Evolutionary conservation across 306 rosid genomes (phyloP).

Genomic region (Rosa rugosa): DNA sequence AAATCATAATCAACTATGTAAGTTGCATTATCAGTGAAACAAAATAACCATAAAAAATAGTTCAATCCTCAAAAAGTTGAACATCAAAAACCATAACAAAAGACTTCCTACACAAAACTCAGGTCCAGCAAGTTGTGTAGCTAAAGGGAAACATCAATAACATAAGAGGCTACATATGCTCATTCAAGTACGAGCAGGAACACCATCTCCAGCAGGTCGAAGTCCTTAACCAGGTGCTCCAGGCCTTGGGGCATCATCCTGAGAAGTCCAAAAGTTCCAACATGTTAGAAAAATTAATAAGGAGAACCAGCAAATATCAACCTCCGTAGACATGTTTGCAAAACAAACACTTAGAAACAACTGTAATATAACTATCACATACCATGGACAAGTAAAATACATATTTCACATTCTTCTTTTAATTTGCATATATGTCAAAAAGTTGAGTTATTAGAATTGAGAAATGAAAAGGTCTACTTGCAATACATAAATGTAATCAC

Average conservation of each 20-base stretch:
- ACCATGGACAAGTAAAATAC: neutral
- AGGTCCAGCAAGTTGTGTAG: conserved; percentile 6
- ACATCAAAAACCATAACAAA: neutral
- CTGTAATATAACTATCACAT: too few species aligned
- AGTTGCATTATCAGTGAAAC: conserved; percentile 3
- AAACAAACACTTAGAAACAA: neutral
- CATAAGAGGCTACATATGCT: neutral
- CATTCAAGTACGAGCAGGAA: conserved; percentile 41
- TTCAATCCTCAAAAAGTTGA: neutral
- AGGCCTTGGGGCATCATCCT: conserved; percentile 70
- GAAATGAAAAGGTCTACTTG: neutral
- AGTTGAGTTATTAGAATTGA: neutral
- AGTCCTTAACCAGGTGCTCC: conserved; percentile 73
- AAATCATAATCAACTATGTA: neutral
- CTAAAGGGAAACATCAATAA: neutral
- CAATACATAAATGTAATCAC: neutral
- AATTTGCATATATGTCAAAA: neutral
- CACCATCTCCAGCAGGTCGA: conserved; percentile 53
- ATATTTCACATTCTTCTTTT: too few species aligned
- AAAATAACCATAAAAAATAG: neutral
- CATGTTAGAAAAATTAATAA: neutral
- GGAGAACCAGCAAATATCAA: neutral
- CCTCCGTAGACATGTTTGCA: neutral
- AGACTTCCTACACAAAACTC: conserved; percentile 20
- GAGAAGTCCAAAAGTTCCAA: neutral